Evolutionary conservation across 1,139 yeast genomes (phyloP), one percentile per base, ranked within the genome.

Genomic region (Yamadazyma jaroonii): DNA sequence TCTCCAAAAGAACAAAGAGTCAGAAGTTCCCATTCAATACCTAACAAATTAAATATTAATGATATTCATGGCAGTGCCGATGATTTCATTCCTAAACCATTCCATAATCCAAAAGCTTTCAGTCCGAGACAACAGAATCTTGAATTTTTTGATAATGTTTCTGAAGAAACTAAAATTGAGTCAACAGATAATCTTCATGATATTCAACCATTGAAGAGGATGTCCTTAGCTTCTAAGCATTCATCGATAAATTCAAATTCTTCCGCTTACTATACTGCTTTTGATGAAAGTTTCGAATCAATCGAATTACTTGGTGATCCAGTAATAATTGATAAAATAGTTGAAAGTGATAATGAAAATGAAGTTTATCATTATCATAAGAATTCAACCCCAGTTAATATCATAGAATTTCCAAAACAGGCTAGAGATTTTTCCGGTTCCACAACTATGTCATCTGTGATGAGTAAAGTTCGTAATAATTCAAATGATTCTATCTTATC

Each of bases 361-460:
- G 27, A 25, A 25, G 6, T 12, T 12, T n/a, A 12, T 12, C 27
- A 25, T 25, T 10, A n/a, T 25, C 7, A 10, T 8, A 25, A 25
- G 7, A 12, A 7, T 25, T 25, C 13, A 10, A 10, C 27, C 7
- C 12, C 12, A 12, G 25, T 13, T 11, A 10, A 13, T 12, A 12
- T 17, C 9, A 13, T 15, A 32, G 24, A 22, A 13, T 11, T 12
- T 13, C 12, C 4, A 42, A 36, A 27, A 9, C 13, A 13, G 6
- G 13, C 29, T 25, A 40, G 55, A 30, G 54, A 50, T 25, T 29
- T 38, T 11, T 49, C 56, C 9, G 45, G 43, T 4, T 44, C 57
- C 1, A 52, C 59, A 2, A 43, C 53, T 11, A 32, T 48, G 3
- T 52, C 58, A 6, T 56, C 61, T 2, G 46, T 54, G 3, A 54